These are phyloP conservation scores for Ogataea henricii DNA, from an alignment of 805 yeast species.

Conservation along the genomic window DNA sequence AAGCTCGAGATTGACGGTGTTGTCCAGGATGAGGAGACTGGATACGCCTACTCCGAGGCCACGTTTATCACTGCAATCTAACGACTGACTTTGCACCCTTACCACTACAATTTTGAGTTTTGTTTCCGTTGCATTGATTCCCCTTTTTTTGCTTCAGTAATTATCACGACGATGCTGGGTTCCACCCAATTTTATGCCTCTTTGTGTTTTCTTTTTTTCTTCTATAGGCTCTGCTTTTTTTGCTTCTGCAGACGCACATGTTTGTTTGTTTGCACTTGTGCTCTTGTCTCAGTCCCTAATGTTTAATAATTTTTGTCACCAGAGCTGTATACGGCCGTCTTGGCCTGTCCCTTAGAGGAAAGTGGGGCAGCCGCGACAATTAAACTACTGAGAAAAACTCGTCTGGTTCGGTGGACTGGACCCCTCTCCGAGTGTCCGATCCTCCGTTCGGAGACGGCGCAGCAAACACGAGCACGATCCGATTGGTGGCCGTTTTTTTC, in stretches of 20 bases:
- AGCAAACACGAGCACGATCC: background rate
- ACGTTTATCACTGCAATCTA: constrained; percentile 62
- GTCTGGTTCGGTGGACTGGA: background rate
- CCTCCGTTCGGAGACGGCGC: background rate
- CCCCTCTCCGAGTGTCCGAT: background rate
- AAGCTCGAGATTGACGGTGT: constrained; percentile 43
- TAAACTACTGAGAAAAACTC: background rate
- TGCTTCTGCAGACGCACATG: background rate
- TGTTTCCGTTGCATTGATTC: background rate
- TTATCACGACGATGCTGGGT: background rate
- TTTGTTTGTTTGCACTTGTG: background rate
- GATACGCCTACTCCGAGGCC: constrained; percentile 74
- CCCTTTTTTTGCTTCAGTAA: background rate
- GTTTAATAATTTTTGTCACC: constrained; percentile 1
- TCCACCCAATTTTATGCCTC: background rate
- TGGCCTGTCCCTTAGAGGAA: background rate
- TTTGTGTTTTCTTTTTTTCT: background rate
- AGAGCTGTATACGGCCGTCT: background rate
- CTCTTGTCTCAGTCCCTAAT: background rate
- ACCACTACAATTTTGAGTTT: background rate
- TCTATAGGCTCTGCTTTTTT: constrained; percentile 2
- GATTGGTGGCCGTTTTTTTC: constrained; percentile 9
- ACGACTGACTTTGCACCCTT: constrained; percentile 2
- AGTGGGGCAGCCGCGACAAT: constrained; percentile 3
- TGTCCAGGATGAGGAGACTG: constrained; percentile 50